Conservation (phyloP, 148 eudicot species). For the Rhododendron ovatum region DNA sequence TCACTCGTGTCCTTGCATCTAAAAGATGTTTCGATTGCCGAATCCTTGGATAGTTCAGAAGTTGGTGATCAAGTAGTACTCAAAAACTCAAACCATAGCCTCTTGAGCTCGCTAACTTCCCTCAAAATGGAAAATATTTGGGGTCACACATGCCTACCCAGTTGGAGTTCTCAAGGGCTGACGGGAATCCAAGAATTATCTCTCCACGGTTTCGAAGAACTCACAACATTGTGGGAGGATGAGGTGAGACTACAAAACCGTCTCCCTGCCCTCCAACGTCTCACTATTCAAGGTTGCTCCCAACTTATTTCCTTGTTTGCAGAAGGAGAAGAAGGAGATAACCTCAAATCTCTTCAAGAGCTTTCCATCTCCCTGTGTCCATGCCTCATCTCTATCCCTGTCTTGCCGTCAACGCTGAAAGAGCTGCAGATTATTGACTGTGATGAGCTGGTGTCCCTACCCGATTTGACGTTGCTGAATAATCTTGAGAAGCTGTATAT, state of each 20-base stretch:
- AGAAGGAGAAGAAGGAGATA: not conserved
- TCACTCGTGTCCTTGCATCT: not conserved
- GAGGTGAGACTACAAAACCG: not conserved
- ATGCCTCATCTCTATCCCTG: not conserved
- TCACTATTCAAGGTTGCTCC: rapidly evolving
- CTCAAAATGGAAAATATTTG: not conserved
- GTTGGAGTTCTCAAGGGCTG: not conserved
- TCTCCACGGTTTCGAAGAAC: not conserved
- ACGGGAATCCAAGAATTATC: not conserved
- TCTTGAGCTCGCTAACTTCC: not conserved
- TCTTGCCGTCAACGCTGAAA: not conserved
- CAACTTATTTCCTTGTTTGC: not conserved
- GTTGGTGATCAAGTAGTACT: not conserved
- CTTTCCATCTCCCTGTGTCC: not conserved
- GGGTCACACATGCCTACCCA: not conserved
- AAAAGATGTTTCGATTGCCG: not conserved
- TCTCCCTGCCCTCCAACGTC: not conserved
- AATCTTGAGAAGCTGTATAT: not conserved
- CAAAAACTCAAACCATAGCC: not conserved
- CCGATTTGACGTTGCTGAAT: not conserved
- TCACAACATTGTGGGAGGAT: not conserved
- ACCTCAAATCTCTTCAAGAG: not conserved
- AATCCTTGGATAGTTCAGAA: not conserved
- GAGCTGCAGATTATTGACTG: rapidly evolving
- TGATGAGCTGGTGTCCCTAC: not conserved